Evolutionary conservation across 805 yeast genomes (phyloP).

Genomic region (Ogataea corticis): DNA sequence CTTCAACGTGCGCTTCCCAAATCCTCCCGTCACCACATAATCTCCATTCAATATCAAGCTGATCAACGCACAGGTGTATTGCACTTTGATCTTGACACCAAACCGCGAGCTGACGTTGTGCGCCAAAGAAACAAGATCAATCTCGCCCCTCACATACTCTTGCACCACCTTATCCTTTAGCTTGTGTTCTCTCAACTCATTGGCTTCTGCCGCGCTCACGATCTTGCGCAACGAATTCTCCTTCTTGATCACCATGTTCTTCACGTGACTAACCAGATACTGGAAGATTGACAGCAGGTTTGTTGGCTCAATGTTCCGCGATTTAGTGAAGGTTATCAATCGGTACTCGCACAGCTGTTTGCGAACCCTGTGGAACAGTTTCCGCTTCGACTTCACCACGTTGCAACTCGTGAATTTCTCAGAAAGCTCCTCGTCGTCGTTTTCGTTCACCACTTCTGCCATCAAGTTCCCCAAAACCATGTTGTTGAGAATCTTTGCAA

Average conservation of each 20-base stretch:
- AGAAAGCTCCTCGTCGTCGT: slow-evolving; percentile 9
- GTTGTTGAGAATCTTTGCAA: slow-evolving; percentile 18
- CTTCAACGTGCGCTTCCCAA: background rate
- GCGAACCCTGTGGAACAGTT: slow-evolving; percentile 30
- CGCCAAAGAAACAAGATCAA: background rate
- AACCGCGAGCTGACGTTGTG: background rate
- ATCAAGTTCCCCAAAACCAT: slow-evolving; percentile 19
- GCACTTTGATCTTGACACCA: slow-evolving; percentile 3
- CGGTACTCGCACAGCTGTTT: slow-evolving; percentile 22
- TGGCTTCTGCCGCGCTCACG: background rate
- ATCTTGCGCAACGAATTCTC: background rate
- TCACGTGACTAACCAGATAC: slow-evolving; percentile 11
- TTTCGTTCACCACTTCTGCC: slow-evolving; percentile 14
- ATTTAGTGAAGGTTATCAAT: slow-evolving; percentile 26
- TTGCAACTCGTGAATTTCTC: slow-evolving; percentile 11
- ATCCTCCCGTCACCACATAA: background rate
- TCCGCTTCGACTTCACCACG: slow-evolving; percentile 14
- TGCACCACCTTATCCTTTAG: background rate
- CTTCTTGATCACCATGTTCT: background rate
- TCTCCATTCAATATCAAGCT: slow-evolving; percentile 4
- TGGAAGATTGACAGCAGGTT: slow-evolving; percentile 12
- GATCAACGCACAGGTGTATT: slow-evolving; percentile 6
- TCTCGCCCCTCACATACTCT: slow-evolving; percentile 4
- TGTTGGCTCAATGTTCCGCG: slow-evolving; percentile 21
- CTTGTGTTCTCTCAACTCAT: background rate